phyloP scores from a whole-genome alignment of 1,284 basidiomycete species.

The Ustilago tritici region DNA sequence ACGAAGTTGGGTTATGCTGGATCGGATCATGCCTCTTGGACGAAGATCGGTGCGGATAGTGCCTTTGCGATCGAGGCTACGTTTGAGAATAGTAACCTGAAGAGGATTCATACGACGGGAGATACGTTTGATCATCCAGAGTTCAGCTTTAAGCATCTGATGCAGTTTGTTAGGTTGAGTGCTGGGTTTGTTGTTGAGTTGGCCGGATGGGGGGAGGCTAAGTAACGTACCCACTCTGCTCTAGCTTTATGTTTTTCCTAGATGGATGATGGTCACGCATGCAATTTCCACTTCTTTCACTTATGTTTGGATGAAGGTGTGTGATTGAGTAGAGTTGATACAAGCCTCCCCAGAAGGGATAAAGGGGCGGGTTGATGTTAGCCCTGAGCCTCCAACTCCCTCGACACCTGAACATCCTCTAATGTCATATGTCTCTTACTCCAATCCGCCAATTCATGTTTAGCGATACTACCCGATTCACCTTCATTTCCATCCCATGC shows the following conservation, averaged over 20 bases:
- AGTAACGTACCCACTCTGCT: neutral
- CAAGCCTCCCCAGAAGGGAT: neutral
- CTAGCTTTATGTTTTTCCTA: neutral
- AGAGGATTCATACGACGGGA: constrained; percentile 53
- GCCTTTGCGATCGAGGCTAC: constrained; percentile 69
- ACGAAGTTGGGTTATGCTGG: constrained; percentile 91
- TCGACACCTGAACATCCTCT: constrained; percentile 32
- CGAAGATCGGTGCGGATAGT: constrained; percentile 68
- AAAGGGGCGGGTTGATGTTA: constrained; percentile 3
- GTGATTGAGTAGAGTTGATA: neutral
- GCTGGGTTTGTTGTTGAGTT: constrained; percentile 65
- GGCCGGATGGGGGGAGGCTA: constrained; percentile 47
- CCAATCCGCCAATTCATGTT: constrained; percentile 50
- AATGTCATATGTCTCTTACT: constrained; percentile 48
- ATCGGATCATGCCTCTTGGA: constrained; percentile 76
- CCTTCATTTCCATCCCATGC: constrained; percentile 78
- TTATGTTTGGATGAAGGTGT: neutral
- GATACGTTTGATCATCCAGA: constrained; percentile 57
- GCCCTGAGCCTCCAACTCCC: constrained; percentile 23
- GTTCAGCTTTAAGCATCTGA: constrained; percentile 63
- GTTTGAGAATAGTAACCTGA: constrained; percentile 63
- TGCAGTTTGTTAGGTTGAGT: constrained; percentile 61
- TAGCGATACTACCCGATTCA: constrained; percentile 56
- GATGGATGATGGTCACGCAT: neutral
- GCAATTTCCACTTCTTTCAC: neutral